phyloP scores from a whole-genome alignment of 1,284 basidiomycete species.

The Melampsora larici-populina region DNA sequence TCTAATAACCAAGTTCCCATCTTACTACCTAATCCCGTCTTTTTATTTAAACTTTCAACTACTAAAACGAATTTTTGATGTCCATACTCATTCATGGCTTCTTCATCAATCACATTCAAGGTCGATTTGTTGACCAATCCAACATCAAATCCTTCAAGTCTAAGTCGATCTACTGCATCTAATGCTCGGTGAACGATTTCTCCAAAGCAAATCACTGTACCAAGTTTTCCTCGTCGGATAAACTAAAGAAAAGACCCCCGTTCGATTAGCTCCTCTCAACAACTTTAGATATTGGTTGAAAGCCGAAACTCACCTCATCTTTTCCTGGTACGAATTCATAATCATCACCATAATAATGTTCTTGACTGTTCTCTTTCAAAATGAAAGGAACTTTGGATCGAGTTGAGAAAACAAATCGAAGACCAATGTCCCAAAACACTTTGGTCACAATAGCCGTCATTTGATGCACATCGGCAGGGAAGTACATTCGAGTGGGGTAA shows the following conservation, averaged over 20 bases:
- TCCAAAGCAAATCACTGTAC: slow-evolving; percentile 41
- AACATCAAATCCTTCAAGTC: slow-evolving; percentile 69
- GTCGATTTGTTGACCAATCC: slow-evolving; percentile 80
- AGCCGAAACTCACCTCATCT: slow-evolving; percentile 67
- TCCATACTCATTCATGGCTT: slow-evolving; percentile 69
- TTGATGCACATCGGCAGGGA: slow-evolving; percentile 74
- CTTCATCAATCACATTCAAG: too few relatives aligned
- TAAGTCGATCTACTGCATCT: slow-evolving; percentile 71
- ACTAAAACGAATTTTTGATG: slow-evolving; percentile 71
- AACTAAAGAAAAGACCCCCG: slow-evolving; percentile 50
- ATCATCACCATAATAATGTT: slow-evolving; percentile 65
- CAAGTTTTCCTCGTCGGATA: slow-evolving; percentile 10
- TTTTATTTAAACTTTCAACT: slow-evolving; percentile 75
- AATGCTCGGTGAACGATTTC: slow-evolving; percentile 75
- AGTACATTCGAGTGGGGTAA: slow-evolving; percentile 69
- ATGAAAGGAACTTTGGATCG: slow-evolving; percentile 77
- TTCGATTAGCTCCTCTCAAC: slow-evolving; percentile 50
- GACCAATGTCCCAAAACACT: slow-evolving; percentile 77
- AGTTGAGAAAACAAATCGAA: slow-evolving; percentile 79
- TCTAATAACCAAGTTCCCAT: slow-evolving; percentile 75
- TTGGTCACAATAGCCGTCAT: slow-evolving; percentile 71
- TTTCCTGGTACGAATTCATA: slow-evolving; percentile 77
- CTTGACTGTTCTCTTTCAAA: slow-evolving; percentile 68
- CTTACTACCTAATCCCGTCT: slow-evolving; percentile 61
- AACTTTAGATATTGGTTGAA: slow-evolving; percentile 61